These are phyloP conservation scores for Cordyceps sp. DNA, from an alignment of 2,329 filamentous ascomycete genomes.

Conservation along the genomic window DNA sequence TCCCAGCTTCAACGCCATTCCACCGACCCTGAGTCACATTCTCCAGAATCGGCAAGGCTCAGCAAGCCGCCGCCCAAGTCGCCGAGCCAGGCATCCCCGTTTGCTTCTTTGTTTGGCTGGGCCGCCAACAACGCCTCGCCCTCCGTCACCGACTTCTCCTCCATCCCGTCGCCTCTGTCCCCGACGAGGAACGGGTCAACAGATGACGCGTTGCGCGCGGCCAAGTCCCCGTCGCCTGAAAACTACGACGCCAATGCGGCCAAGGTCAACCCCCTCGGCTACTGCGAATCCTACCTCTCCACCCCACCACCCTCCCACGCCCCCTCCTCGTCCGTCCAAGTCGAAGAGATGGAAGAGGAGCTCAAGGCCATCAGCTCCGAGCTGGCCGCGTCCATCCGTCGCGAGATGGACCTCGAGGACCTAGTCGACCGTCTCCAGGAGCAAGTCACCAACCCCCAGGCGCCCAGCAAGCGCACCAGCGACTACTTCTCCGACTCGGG, in stretches of 20 bases:
- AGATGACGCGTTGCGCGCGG: slow-evolving; percentile 14
- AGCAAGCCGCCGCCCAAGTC: slow-evolving; percentile 40
- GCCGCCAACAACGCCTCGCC: slow-evolving; percentile 25
- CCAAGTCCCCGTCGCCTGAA: slow-evolving; percentile 14
- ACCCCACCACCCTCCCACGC: slow-evolving; percentile 26
- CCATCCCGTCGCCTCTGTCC: slow-evolving; percentile 35
- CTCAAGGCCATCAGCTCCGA: slow-evolving; percentile 84
- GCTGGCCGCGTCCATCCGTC: slow-evolving; percentile 77
- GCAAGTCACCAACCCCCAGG: slow-evolving; percentile 46
- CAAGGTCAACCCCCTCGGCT: slow-evolving; percentile 26
- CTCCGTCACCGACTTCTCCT: slow-evolving; percentile 32
- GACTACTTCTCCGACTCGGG: slow-evolving; percentile 98
- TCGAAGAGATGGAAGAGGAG: slow-evolving; percentile 88
- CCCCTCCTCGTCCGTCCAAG: slow-evolving; percentile 30
- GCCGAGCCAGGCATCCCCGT: slow-evolving; percentile 28
- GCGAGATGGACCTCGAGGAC: slow-evolving; percentile 94
- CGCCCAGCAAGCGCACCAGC: slow-evolving; percentile 60
- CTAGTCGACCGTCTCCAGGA: slow-evolving; percentile 73
- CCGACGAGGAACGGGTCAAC: slow-evolving; percentile 18
- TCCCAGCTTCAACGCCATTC: slow-evolving; percentile 8
- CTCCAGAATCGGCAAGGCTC: slow-evolving; percentile 15
- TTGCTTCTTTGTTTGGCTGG: slow-evolving; percentile 39
- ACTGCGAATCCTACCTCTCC: slow-evolving; percentile 33
- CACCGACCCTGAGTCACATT: slow-evolving; percentile 8
- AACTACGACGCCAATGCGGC: slow-evolving; percentile 22